These are phyloP conservation scores for Phytophthora brassicae DNA, from an alignment of 352 stramenopile genomes.

Conservation along the genomic window DNA sequence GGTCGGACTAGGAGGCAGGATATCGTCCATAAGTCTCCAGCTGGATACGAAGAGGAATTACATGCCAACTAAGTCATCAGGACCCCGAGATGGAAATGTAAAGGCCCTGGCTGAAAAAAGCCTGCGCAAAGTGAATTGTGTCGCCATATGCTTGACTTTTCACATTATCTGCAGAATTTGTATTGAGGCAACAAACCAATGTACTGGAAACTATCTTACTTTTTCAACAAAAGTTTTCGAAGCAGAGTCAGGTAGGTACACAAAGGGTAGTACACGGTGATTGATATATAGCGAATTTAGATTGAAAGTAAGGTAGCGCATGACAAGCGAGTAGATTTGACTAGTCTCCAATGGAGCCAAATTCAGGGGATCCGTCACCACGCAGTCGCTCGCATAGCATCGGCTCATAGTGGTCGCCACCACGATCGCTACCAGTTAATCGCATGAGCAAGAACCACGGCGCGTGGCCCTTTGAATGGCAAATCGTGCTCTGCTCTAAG, in stretches of 20 bases:
- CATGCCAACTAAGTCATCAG: slow-evolving; percentile 12
- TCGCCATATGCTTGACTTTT: slow-evolving; percentile 12
- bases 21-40: slow-evolving; percentile 4
- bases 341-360: slow-evolving; percentile 82
- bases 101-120: slow-evolving; percentile 30
- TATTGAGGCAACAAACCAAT: too few species aligned
- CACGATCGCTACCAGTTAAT: slow-evolving; percentile 80
- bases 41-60: slow-evolving; percentile 1
- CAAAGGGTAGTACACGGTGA: slow-evolving; percentile 7
- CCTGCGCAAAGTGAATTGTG: slow-evolving; percentile 35
- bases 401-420: slow-evolving; percentile 87
- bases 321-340: neutral
- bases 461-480: slow-evolving; percentile 73
- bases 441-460: slow-evolving; percentile 90
- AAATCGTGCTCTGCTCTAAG: slow-evolving; percentile 45
- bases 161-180: too few species aligned
- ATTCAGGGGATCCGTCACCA: slow-evolving; percentile 81
- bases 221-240: too few species aligned
- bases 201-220: too few species aligned
- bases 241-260: too few species aligned
- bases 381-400: slow-evolving; percentile 85
- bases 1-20: slow-evolving; percentile 13
- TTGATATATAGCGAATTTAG: slow-evolving; percentile 37
- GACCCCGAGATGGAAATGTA: slow-evolving; percentile 35
- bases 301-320: slow-evolving; percentile 23